These are phyloP conservation scores for Clitoria ternatea DNA, from an alignment of 306 rosid species.

Conservation along the genomic window DNA sequence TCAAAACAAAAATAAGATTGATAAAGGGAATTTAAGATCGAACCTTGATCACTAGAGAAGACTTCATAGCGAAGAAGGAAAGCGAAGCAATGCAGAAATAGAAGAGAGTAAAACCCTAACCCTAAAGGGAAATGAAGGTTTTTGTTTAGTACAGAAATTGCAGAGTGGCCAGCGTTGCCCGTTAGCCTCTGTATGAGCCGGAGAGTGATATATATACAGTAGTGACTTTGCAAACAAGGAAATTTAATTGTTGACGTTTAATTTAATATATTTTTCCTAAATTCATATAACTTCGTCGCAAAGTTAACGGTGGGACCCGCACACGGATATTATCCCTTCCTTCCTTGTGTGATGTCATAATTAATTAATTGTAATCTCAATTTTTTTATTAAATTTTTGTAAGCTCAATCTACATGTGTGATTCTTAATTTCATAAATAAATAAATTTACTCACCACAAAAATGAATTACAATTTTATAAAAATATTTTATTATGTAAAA, in stretches of 20 bases:
- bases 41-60: constrained; percentile 76
- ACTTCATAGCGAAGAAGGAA: constrained; percentile 43
- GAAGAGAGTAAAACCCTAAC: constrained; percentile 32
- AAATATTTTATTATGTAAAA: too few species aligned
- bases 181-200: constrained; percentile 32
- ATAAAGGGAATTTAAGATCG: constrained; percentile 4
- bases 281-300: constrained; percentile 14
- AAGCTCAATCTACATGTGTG: too few species aligned
- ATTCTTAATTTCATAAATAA: too few species aligned
- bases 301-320: constrained; percentile 28
- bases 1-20: not conserved
- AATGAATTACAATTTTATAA: too few species aligned
- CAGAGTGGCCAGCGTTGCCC: constrained; percentile 8
- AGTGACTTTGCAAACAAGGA: constrained; percentile 52
- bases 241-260: constrained; percentile 22
- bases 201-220: not conserved
- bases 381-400: too few species aligned
- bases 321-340: not conserved
- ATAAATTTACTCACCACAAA: too few species aligned
- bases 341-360: too few species aligned
- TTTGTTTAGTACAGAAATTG: not conserved
- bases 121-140: constrained; percentile 12
- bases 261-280: not conserved
- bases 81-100: constrained; percentile 18
- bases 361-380: too few species aligned